Evolutionary conservation across 768 basidiomycete species (phyloP).

Genomic region (Calocybe cyanea): DNA sequence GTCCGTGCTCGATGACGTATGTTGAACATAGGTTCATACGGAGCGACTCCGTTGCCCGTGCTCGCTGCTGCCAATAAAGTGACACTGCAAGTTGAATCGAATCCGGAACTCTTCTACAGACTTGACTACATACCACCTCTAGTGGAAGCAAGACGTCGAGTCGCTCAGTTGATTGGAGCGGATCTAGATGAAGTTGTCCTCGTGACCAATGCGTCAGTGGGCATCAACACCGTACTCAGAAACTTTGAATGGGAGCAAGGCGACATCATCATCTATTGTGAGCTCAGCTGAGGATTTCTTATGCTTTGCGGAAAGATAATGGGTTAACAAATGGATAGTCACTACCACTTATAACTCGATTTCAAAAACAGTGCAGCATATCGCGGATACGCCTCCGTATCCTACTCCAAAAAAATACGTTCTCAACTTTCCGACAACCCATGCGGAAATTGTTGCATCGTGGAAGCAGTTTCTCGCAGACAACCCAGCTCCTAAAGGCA

Average conservation of each 20-base stretch:
- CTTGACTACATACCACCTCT: slow-evolving; percentile 26
- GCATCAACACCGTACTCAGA: slow-evolving; percentile 54
- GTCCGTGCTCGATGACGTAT: slow-evolving; percentile 22
- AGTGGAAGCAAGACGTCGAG: slow-evolving; percentile 33
- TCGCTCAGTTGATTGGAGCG: slow-evolving; percentile 49
- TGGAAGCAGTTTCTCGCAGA: slow-evolving; percentile 30
- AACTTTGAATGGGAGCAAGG: slow-evolving; percentile 60
- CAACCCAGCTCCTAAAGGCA: slow-evolving; percentile 10
- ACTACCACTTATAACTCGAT: slow-evolving; percentile 46
- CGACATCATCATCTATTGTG: slow-evolving; percentile 60
- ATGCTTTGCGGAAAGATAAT: too few species aligned
- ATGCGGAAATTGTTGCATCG: slow-evolving; percentile 28
- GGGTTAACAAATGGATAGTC: too few species aligned
- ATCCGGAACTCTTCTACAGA: slow-evolving; percentile 48
- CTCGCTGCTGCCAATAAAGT: slow-evolving; percentile 32
- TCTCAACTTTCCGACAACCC: slow-evolving; percentile 55
- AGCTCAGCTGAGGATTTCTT: slow-evolving; percentile 1
- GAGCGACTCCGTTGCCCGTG: slow-evolving; percentile 46
- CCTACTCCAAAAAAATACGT: slow-evolving; percentile 47
- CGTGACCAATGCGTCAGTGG: slow-evolving; percentile 53
- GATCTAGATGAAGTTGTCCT: slow-evolving; percentile 44
- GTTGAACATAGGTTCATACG: slow-evolving; percentile 41
- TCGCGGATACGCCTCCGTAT: slow-evolving; percentile 52
- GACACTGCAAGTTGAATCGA: slow-evolving; percentile 37
- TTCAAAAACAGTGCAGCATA: slow-evolving; percentile 43